phyloP scores from a whole-genome alignment of 306 rosid genomes.

The Trichosanthes truncata region DNA sequence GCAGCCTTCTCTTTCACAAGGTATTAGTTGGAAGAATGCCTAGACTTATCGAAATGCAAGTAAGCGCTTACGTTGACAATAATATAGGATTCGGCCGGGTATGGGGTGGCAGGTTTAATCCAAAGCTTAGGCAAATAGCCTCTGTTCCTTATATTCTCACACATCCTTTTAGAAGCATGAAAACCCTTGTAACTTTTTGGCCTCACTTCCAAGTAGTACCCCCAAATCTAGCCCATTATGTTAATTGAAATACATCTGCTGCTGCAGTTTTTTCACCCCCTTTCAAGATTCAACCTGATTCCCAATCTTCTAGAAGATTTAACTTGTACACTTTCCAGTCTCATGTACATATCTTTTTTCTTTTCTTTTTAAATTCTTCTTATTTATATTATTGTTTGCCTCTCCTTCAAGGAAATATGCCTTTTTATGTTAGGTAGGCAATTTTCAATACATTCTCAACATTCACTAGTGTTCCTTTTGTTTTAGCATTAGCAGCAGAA shows the following conservation, averaged over 20 bases:
- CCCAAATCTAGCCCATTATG: neutral
- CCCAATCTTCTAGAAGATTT: neutral
- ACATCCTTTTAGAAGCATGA: conserved; percentile 3
- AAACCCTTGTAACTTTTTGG: conserved; percentile 2
- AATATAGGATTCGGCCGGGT: neutral
- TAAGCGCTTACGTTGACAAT: neutral
- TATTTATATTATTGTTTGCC: conserved; percentile 3
- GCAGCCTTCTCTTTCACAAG: neutral
- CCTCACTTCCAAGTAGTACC: neutral
- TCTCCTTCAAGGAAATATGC: neutral
- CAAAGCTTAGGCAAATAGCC: conserved; percentile 5
- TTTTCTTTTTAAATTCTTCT: neutral
- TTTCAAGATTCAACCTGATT: neutral
- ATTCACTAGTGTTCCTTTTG: neutral
- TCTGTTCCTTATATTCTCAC: neutral
- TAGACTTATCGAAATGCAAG: neutral
- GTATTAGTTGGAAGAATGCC: neutral
- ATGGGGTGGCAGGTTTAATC: neutral
- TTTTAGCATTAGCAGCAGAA: neutral
- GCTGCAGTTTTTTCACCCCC: neutral
- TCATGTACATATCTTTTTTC: conserved; percentile 1
- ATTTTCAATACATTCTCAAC: neutral
- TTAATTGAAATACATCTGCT: neutral
- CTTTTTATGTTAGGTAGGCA: neutral
- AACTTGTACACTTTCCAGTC: conserved; percentile 1